phyloP scores from a whole-genome alignment of 768 basidiomycete species.

The Mycena chlorophos region DNA sequence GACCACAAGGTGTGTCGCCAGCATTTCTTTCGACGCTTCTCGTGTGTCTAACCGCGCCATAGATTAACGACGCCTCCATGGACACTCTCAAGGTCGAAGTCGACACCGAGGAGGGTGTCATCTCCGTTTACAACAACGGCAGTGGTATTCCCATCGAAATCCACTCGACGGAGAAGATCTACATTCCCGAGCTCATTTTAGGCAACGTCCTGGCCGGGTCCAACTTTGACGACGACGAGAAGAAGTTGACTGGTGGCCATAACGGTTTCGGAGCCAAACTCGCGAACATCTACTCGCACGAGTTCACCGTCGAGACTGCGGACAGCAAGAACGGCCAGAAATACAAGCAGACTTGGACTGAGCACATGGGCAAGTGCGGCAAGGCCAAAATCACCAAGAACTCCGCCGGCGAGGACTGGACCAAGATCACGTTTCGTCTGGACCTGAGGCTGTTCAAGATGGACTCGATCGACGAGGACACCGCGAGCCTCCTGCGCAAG shows the following conservation, averaged over 20 bases:
- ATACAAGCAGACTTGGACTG: conserved; percentile 92
- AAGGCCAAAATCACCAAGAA: conserved; percentile 94
- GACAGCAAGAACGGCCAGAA: conserved; percentile 84
- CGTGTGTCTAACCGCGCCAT: not conserved
- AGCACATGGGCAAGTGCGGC: conserved; percentile 89
- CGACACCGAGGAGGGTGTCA: conserved; percentile 77
- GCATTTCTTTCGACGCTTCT: not conserved
- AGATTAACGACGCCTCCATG: conserved; percentile 95
- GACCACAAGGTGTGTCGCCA: conserved; percentile 84
- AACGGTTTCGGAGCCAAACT: conserved; percentile 99
- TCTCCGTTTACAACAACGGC: conserved; percentile 95
- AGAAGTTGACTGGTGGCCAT: conserved; percentile 96
- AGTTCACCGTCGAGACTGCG: conserved; percentile 95
- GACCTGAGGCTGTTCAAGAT: conserved; percentile 92
- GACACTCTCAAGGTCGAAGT: conserved; percentile 87
- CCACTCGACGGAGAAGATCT: conserved; percentile 88
- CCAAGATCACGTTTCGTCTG: conserved; percentile 88
- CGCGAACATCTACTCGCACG: conserved; percentile 95
- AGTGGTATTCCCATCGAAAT: conserved; percentile 96
- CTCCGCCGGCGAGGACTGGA: conserved; percentile 84
- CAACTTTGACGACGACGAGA: conserved; percentile 98
- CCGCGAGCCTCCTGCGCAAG: conserved; percentile 82
- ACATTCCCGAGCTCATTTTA: conserved; percentile 97
- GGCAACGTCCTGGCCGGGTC: conserved; percentile 92
- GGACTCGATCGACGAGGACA: conserved; percentile 88